A percentile compares a stretch with the other conserved stretches of the same genome.
phyloP scores from a whole-genome alignment of 2,329 filamentous ascomycete genomes.

The Fusarium algeriense region DNA sequence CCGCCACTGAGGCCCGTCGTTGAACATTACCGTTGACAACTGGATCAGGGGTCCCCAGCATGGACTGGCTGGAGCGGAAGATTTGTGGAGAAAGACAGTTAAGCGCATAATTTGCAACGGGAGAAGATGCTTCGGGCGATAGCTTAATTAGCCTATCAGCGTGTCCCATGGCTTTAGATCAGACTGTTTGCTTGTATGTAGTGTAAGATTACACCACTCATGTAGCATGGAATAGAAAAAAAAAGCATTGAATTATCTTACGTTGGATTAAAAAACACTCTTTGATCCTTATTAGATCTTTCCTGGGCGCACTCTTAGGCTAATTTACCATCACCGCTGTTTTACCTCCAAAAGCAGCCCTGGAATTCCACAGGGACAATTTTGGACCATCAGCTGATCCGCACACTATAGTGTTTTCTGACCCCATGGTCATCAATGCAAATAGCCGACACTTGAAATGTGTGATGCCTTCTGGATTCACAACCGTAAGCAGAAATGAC shows the following conservation, averaged over 20 bases:
- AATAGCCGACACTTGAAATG: too few relatives aligned
- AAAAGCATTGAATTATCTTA: rapidly evolving
- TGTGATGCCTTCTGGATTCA: background rate
- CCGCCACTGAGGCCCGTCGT: background rate
- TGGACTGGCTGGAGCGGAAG: rapidly evolving
- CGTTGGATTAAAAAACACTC: rapidly evolving
- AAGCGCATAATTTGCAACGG: rapidly evolving
- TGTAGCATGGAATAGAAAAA: too few relatives aligned
- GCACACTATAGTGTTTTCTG: too few relatives aligned
- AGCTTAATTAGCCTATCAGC: rapidly evolving
- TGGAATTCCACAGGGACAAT: background rate
- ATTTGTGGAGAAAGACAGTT: rapidly evolving
- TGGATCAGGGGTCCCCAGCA: rapidly evolving
- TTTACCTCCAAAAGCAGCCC: rapidly evolving
- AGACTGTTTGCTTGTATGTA: rapidly evolving
- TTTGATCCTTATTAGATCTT: too few relatives aligned
- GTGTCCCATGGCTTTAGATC: rapidly evolving
- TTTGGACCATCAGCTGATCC: rapidly evolving
- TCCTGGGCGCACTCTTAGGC: rapidly evolving
- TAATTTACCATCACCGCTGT: background rate
- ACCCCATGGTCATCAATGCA: background rate
- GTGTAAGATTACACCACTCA: background rate
- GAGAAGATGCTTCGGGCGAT: rapidly evolving
- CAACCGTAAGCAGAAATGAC: background rate
- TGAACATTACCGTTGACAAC: rapidly evolving